Percentiles rank a stretch among this genome's conserved stretches.
Evolutionary conservation across 805 yeast species (phyloP).

Genomic region (Pichia exigua): DNA sequence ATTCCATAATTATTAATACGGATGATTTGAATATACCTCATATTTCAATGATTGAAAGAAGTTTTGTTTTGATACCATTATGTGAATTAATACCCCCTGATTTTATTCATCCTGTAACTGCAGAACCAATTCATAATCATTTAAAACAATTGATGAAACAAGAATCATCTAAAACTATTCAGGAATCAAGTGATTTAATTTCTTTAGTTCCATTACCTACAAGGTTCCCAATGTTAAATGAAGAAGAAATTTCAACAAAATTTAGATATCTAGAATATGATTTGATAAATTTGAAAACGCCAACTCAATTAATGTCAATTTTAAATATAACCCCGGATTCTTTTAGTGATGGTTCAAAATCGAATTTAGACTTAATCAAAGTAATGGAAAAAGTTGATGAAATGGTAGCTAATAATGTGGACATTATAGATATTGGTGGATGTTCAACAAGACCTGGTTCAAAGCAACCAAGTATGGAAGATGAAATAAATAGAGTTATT

Average conservation of each 20-base stretch:
- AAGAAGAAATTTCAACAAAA: constrained; percentile 4
- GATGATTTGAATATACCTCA: constrained; percentile 73
- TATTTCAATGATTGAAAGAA: constrained; percentile 76
- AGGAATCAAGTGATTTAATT: constrained; percentile 43
- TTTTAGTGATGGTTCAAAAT: constrained; percentile 80
- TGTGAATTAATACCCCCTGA: constrained; percentile 70
- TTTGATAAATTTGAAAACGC: constrained; percentile 32
- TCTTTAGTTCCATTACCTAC: constrained; percentile 41
- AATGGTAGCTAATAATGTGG: constrained; percentile 55
- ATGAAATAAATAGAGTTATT: constrained; percentile 62
- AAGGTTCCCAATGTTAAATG: constrained; percentile 2
- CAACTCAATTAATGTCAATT: constrained; percentile 80
- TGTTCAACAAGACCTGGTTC: constrained; percentile 90
- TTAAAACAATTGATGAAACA: constrained; percentile 34
- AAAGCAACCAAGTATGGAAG: constrained; percentile 48
- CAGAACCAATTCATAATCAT: constrained; percentile 70
- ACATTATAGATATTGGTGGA: constrained; percentile 87
- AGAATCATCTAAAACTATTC: constrained; percentile 24
- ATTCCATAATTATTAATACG: constrained; percentile 45
- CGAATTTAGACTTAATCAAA: constrained; percentile 29
- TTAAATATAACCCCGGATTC: constrained; percentile 91
- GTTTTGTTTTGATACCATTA: constrained; percentile 84
- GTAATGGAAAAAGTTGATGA: constrained; percentile 39
- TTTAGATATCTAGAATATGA: constrained; percentile 35
- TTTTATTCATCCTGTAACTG: constrained; percentile 73